Evolutionary conservation across 2,329 filamentous ascomycete genomes (phyloP), one percentile per base, ranked within the genome.

Genomic region (Fusarium sp.): DNA sequence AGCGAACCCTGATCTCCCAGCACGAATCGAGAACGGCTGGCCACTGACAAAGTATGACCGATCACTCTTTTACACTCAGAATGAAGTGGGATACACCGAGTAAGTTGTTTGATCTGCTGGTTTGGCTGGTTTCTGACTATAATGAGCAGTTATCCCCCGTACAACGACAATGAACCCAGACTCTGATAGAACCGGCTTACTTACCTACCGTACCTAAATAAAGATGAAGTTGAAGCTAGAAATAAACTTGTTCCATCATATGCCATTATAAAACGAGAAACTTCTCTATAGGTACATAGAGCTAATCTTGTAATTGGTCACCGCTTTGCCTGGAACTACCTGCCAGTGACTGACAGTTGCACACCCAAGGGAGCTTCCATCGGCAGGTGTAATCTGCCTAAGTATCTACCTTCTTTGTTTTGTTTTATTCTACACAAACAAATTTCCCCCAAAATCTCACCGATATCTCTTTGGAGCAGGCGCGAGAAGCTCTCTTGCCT

Each of bases 1-100:
- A 78, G 76, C 76, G 14, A 78, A 78, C 68, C 76, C 76, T 13
- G 76, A 78, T 52, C 65, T 78, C 8, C 76, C 76, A 6, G 76
- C 72, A 10, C 69, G 76, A 29, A 78, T 78, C n/a, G 37, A 77
- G 65, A 78, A 78, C 24, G 67, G 68, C 9, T 78, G 76, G 76
- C 71, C 74, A 5, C 59, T 78, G 20, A 68, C 58, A 24, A 76
- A 74, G 24, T 78, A 78, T 27, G 74, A 78, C 24, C 65, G 76
- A 5, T 68, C 69, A 10, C 57, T 71, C 14, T 78, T 78, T 50
- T 78, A 78, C 16, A 77, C 74, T 0, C 65, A 69, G 8, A 65
- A 65, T 33, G 56, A 64, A 35, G 69, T 69, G 41, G 76, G 76
- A 13, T 78, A 78, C 14, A 76, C 74, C 2, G 76, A 78, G 75